Evolutionary conservation across 2,329 filamentous ascomycete species (phyloP).

Genomic region (Cercospora brassicicola): DNA sequence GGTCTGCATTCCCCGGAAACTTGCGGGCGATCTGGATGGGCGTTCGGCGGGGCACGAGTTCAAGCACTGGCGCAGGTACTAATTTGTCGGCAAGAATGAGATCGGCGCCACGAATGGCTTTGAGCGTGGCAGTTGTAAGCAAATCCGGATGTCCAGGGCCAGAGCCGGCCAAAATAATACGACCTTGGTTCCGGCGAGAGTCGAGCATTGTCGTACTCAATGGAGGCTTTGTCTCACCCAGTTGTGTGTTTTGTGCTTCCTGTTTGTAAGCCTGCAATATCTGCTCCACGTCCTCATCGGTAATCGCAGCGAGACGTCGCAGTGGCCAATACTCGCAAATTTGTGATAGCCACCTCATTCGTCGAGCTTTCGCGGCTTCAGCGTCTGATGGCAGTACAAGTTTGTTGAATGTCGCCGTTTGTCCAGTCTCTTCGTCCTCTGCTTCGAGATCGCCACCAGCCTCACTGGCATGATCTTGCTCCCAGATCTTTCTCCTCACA

Average conservation of each 20-base stretch:
- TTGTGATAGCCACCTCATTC: constrained; percentile 90
- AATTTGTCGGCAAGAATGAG: constrained; percentile 84
- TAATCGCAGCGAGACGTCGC: constrained; percentile 73
- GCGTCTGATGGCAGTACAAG: constrained; percentile 73
- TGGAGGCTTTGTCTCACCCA: constrained; percentile 33
- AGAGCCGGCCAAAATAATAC: constrained; percentile 84
- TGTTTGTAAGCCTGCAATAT: constrained; percentile 72
- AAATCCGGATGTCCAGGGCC: constrained; percentile 92
- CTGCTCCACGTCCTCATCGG: constrained; percentile 72
- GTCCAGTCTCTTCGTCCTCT: constrained; percentile 65
- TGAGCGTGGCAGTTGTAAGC: constrained; percentile 77
- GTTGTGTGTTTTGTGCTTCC: constrained; percentile 36
- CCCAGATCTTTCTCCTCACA: constrained; percentile 68
- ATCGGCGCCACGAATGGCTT: constrained; percentile 72
- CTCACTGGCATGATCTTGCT: constrained; percentile 65
- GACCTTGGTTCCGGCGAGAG: constrained; percentile 53
- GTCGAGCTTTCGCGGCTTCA: constrained; percentile 71
- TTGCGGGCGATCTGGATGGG: constrained; percentile 91
- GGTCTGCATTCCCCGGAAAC: constrained; percentile 94
- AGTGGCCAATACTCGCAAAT: constrained; percentile 99
- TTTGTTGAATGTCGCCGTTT: constrained; percentile 80
- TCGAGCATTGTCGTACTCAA: constrained; percentile 35
- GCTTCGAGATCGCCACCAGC: constrained; percentile 47
- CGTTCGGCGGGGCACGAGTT: constrained; percentile 85
- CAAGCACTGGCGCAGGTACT: constrained; percentile 78